phyloP scores from a whole-genome alignment of 1,284 basidiomycete genomes.

The Moniliophthora roreri region DNA sequence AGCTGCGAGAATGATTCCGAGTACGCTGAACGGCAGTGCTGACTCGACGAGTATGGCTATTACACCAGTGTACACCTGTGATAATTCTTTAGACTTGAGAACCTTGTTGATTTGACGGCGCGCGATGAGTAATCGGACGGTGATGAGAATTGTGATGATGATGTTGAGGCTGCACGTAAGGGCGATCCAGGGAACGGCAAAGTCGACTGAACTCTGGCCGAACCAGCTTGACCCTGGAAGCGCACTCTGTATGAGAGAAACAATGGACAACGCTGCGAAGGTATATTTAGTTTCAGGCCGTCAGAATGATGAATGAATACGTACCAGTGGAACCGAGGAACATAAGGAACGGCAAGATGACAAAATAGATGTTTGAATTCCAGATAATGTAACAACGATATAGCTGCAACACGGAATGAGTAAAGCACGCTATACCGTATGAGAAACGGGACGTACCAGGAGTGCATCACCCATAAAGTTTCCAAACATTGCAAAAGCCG shows the following conservation, averaged over 20 bases:
- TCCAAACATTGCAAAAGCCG: neutral
- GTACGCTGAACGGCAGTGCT: slow-evolving; percentile 4
- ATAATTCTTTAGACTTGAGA: neutral
- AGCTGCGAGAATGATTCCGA: neutral
- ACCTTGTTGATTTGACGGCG: slow-evolving; percentile 8
- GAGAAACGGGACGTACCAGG: neutral
- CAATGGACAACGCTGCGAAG: slow-evolving; percentile 21
- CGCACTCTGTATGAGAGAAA: slow-evolving; percentile 17
- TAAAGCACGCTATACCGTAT: neutral
- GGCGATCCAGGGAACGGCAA: slow-evolving; percentile 23
- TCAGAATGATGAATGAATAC: neutral
- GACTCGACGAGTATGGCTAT: neutral
- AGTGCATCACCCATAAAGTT: neutral
- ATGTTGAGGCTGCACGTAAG: slow-evolving; percentile 25
- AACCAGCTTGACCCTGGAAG: slow-evolving; percentile 19
- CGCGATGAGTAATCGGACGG: slow-evolving; percentile 15
- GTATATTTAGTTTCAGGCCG: neutral
- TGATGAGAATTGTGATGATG: slow-evolving; percentile 21
- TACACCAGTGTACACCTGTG: neutral
- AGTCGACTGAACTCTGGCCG: slow-evolving; percentile 17
- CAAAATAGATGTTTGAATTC: slow-evolving; percentile 6
- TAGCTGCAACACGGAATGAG: slow-evolving; percentile 8
- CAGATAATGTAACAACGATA: slow-evolving; percentile 26
- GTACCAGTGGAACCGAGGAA: slow-evolving; percentile 21
- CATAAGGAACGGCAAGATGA: slow-evolving; percentile 19